These are phyloP conservation scores for Neonectria ditissima DNA, from an alignment of 2,329 filamentous ascomycete genomes.

Conservation along the genomic window DNA sequence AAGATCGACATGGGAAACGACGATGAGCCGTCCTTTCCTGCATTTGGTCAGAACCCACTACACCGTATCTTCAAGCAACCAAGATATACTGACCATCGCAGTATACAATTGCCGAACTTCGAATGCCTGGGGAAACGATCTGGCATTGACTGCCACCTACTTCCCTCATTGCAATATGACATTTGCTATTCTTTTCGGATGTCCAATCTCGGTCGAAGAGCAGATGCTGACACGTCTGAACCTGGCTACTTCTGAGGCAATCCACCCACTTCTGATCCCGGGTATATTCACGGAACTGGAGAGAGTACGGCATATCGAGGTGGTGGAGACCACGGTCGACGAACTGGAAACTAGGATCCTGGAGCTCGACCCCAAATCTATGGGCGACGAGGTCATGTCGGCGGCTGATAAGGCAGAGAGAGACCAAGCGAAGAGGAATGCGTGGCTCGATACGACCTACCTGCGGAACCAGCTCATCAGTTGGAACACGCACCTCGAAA, in stretches of 20 bases:
- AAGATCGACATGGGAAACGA: slow-evolving; percentile 14
- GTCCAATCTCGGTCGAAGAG: slow-evolving; percentile 7
- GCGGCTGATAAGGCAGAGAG: not conserved
- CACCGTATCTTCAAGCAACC: fast-evolving
- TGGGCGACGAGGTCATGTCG: not conserved
- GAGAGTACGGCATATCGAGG: not conserved
- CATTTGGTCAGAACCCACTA: slow-evolving; percentile 2
- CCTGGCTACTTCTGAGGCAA: not conserved
- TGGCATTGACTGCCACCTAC: slow-evolving; percentile 17
- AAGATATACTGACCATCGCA: not conserved
- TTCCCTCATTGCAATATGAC: slow-evolving; percentile 10
- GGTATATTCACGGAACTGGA: slow-evolving; percentile 19
- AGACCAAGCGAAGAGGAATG: slow-evolving; percentile 6
- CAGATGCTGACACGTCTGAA: slow-evolving; percentile 7
- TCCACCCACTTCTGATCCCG: slow-evolving; percentile 18
- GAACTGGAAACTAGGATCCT: not conserved
- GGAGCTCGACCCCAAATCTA: not conserved
- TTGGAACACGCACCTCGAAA: slow-evolving; percentile 7
- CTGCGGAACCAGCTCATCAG: slow-evolving; percentile 18
- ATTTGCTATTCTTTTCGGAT: slow-evolving; percentile 25
- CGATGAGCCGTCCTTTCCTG: not conserved
- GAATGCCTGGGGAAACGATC: slow-evolving; percentile 16
- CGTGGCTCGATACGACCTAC: slow-evolving; percentile 16
- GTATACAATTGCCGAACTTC: slow-evolving; percentile 25
- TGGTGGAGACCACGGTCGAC: slow-evolving; percentile 7